phyloP scores from a whole-genome alignment of 352 stramenopile genomes.

The Globisporangium paroecandrum region DNA sequence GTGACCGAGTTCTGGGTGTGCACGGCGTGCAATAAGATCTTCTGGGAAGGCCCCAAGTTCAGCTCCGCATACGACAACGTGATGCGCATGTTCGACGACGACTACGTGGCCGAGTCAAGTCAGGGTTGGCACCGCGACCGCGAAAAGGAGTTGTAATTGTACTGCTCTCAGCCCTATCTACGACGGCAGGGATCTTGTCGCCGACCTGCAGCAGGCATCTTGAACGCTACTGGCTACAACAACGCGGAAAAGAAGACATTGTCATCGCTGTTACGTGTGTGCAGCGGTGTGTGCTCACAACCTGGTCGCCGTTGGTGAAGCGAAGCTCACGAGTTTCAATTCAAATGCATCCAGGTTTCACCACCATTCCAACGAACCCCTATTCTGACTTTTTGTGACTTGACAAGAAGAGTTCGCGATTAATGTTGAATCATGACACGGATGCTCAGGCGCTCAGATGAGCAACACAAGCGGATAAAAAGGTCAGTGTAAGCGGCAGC shows the following conservation, averaged over 20 bases:
- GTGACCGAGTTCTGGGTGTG: constrained; percentile 56
- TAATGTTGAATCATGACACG: not conserved
- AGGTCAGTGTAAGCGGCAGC: not conserved
- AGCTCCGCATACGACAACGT: constrained; percentile 20
- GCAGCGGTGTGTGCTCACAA: not conserved
- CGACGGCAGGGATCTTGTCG: not conserved
- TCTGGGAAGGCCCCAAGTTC: constrained; percentile 34
- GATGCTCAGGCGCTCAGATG: not conserved
- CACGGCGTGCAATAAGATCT: constrained; percentile 24
- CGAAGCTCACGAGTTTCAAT: not conserved
- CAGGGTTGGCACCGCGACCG: constrained; percentile 12
- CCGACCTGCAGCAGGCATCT: not conserved
- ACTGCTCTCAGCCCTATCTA: not conserved
- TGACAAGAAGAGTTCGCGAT: not conserved
- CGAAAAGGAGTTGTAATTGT: not conserved
- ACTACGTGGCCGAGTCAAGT: constrained; percentile 2
- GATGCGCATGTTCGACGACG: constrained; percentile 16
- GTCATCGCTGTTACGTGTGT: not conserved
- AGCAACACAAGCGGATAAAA: not conserved
- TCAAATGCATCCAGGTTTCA: not conserved
- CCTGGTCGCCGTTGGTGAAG: not conserved
- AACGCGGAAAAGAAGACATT: not conserved
- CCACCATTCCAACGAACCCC: not conserved
- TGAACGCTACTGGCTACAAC: not conserved
- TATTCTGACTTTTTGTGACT: not conserved